Percentiles rank a stretch among this genome's conserved stretches.
phyloP scores from a whole-genome alignment of 169 alveolate species.

The Plasmodium blacklocki region DNA sequence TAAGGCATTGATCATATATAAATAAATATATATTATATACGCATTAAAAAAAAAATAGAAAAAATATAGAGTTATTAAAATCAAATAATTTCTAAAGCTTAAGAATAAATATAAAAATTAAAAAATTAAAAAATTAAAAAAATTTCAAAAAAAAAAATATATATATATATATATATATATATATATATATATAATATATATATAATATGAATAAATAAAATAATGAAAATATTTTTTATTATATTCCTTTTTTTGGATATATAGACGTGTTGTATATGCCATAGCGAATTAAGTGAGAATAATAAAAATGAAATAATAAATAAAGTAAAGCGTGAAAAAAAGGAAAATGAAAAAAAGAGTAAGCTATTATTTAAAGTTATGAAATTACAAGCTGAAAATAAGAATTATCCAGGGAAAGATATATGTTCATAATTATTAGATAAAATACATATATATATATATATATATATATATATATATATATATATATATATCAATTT shows the following conservation, averaged over 20 bases:
- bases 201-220: background rate
- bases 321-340: conserved; percentile 55
- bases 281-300: conserved; percentile 47
- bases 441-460: too few species aligned
- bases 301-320: conserved; percentile 45
- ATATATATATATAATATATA: background rate
- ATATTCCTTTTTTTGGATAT: conserved; percentile 1
- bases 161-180: conserved; percentile 3
- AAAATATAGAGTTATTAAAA: conserved; percentile 10
- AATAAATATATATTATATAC: conserved; percentile 9
- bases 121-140: background rate
- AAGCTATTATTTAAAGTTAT: conserved; percentile 67
- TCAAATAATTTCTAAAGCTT: background rate
- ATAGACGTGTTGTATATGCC: conserved; percentile 75
- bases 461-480: too few species aligned
- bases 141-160: too few species aligned
- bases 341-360: conserved; percentile 71
- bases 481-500: too few species aligned
- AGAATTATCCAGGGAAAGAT: conserved; percentile 1
- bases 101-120: too few species aligned
- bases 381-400: conserved; percentile 55
- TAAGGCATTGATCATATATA: too few species aligned
- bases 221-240: background rate
- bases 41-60: conserved; percentile 12
- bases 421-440: background rate